Conservation (phyloP, 192 early-diverging fungal species). For the Rhizophagus clarus region DNA sequence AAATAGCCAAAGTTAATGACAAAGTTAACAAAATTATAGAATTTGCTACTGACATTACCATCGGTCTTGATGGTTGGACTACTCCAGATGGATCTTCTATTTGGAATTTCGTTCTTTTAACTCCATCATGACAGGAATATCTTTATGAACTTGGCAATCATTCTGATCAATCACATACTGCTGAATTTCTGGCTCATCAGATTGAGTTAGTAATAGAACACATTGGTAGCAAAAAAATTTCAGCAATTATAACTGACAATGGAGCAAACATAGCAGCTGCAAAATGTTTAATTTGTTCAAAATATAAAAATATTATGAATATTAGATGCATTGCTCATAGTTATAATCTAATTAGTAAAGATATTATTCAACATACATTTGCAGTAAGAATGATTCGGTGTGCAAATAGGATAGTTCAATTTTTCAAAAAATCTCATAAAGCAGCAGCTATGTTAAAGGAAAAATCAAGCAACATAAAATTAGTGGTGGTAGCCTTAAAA, state of each 20-base stretch:
- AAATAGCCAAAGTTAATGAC: not conserved
- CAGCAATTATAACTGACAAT: not conserved
- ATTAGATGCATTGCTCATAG: not conserved
- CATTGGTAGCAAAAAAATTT: not conserved
- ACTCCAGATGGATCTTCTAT: not conserved
- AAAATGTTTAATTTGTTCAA: not conserved
- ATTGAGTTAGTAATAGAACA: not conserved
- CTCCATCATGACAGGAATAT: not conserved
- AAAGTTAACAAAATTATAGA: not conserved
- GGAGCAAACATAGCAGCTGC: not conserved
- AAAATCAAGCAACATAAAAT: not conserved
- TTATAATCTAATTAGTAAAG: conserved; percentile 10
- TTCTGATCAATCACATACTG: not conserved
- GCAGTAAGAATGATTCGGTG: not conserved
- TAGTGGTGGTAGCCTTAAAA: not conserved
- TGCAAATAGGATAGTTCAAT: not conserved
- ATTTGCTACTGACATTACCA: not conserved
- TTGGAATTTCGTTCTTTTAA: conserved; percentile 11
- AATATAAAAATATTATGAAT: conserved; percentile 3
- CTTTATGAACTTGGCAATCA: not conserved
- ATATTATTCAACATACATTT: not conserved
- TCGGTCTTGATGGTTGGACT: not conserved
- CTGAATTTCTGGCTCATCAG: not conserved
- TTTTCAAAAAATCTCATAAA: conserved; percentile 12
- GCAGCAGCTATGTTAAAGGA: not conserved